These are phyloP conservation scores for Colletotrichum tamarilloi DNA, from an alignment of 2,329 filamentous ascomycete species.

Conservation along the genomic window DNA sequence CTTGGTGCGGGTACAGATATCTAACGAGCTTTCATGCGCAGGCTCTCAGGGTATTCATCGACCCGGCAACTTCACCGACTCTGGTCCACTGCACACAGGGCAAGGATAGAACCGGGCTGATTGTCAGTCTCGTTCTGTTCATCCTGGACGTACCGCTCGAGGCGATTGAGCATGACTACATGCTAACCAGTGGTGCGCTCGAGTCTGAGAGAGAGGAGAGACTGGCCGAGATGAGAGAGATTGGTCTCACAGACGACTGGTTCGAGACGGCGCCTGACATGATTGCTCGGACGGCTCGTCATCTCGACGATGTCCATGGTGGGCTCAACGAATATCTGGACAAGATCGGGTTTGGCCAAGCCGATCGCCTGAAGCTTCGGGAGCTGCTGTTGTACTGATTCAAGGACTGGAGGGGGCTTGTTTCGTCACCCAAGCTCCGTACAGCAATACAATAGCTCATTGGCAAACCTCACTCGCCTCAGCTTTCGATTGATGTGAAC, in stretches of 20 bases:
- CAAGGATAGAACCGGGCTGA: constrained; percentile 84
- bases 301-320: constrained; percentile 72
- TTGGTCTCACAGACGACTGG: constrained; percentile 82
- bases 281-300: constrained; percentile 66
- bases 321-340: constrained; percentile 74
- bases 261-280: constrained; percentile 73
- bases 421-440: too few species aligned
- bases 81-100: constrained; percentile 89
- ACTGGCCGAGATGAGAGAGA: constrained; percentile 73
- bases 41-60: constrained; percentile 61
- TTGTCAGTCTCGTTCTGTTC: constrained; percentile 75
- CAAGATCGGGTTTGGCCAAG: constrained; percentile 66
- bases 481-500: not conserved
- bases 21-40: constrained; percentile 34
- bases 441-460: not conserved
- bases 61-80: constrained; percentile 64
- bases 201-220: constrained; percentile 70
- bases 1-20: too few species aligned
- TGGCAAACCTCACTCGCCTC: constrained; percentile 9
- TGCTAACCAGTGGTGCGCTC: constrained; percentile 70
- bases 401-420: not conserved
- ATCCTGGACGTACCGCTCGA: constrained; percentile 66
- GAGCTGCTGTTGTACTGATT: constrained; percentile 55
- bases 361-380: constrained; percentile 53
- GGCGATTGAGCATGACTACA: constrained; percentile 79